A percentile compares a stretch with the other conserved stretches of the same genome.
phyloP scores from a whole-genome alignment of 2,329 filamentous ascomycete genomes.

The Arachnomyces sp. region DNA sequence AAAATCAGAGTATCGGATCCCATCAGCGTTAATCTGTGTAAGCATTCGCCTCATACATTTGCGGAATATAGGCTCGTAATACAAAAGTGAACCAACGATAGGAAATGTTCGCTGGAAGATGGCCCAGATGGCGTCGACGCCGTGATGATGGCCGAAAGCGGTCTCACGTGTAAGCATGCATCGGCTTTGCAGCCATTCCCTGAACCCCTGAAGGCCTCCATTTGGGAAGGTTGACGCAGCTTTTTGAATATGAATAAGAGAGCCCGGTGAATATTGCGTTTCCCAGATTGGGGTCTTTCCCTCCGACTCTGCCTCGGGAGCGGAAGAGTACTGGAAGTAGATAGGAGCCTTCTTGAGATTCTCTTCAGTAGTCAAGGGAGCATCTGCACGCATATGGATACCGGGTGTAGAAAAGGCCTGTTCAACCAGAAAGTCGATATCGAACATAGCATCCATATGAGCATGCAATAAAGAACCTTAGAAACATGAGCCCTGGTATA shows the following conservation, averaged over 20 bases:
- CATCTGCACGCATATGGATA: conserved; percentile 60
- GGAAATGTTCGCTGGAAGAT: conserved; percentile 72
- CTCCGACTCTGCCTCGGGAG: conserved; percentile 37
- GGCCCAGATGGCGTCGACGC: conserved; percentile 74
- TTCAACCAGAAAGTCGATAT: conserved; percentile 71
- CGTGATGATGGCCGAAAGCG: conserved; percentile 71
- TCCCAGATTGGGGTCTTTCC: conserved; percentile 56
- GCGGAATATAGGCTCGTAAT: conserved; percentile 86
- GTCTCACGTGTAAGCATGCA: conserved; percentile 66
- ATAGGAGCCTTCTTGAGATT: conserved; percentile 51
- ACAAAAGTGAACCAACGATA: conserved; percentile 65
- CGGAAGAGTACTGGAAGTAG: conserved; percentile 54
- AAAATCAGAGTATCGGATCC: conserved; percentile 77
- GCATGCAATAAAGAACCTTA: conserved; percentile 63
- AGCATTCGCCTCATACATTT: conserved; percentile 66
- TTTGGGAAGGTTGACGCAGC: conserved; percentile 70
- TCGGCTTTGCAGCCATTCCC: conserved; percentile 67
- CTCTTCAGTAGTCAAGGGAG: conserved; percentile 47
- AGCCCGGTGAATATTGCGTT: conserved; percentile 51
- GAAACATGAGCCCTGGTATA: background rate
- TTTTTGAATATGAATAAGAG: conserved; percentile 50
- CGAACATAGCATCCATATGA: conserved; percentile 85
- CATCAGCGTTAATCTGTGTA: conserved; percentile 65
- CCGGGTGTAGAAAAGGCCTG: conserved; percentile 63
- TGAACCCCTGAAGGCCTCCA: conserved; percentile 63